Conservation (phyloP, 164 flowering plant species). For the Dillenia suffruticosa region DNA sequence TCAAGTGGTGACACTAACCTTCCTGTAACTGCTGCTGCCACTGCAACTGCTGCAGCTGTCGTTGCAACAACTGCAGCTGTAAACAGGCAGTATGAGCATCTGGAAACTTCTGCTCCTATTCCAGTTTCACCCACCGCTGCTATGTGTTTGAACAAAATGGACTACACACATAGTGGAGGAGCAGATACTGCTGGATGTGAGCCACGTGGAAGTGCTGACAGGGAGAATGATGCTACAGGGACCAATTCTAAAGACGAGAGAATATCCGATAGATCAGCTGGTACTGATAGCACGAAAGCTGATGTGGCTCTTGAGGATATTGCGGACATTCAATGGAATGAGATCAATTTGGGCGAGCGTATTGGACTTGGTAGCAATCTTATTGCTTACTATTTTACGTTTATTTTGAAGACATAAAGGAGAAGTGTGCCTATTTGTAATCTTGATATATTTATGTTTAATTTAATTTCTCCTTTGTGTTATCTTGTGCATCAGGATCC, state of each 20-base stretch:
- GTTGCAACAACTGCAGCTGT: constrained; percentile 89
- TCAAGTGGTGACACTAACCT: constrained; percentile 43
- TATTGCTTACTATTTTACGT: constrained; percentile 5
- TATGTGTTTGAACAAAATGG: constrained; percentile 18
- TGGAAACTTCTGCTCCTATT: constrained; percentile 23
- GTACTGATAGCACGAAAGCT: constrained; percentile 62
- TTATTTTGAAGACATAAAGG: background rate
- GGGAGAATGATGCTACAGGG: constrained; percentile 28
- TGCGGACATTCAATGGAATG: constrained; percentile 93
- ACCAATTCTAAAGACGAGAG: constrained; percentile 60
- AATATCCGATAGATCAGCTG: constrained; percentile 65
- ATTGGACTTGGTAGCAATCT: constrained; percentile 84
- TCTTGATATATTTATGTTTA: background rate
- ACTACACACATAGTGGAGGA: constrained; percentile 26
- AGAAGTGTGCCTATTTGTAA: background rate
- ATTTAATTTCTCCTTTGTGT: constrained; percentile 7
- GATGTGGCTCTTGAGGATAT: constrained; percentile 76
- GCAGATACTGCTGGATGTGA: constrained; percentile 36
- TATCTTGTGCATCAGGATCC: constrained; percentile 59
- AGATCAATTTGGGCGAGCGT: constrained; percentile 90
- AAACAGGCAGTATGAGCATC: constrained; percentile 56
- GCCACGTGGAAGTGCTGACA: constrained; percentile 31
- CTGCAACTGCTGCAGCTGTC: constrained; percentile 86
- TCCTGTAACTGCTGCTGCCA: constrained; percentile 89
- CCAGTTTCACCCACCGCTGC: constrained; percentile 17